Evolutionary conservation across 257 asterid species (phyloP), one percentile per base, ranked within the genome.

Genomic region (Dorcoceras hygrometricum): DNA sequence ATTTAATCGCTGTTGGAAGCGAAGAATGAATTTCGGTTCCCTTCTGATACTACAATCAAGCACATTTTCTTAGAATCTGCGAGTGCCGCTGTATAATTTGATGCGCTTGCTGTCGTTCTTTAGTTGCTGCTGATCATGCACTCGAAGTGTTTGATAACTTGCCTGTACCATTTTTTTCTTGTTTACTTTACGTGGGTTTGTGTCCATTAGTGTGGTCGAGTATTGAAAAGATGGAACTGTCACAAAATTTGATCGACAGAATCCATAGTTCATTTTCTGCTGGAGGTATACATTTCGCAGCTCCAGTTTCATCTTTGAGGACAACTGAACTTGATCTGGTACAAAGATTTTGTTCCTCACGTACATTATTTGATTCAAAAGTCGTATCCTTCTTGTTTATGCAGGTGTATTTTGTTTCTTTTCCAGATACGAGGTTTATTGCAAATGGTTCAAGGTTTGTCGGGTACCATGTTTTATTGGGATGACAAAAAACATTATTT

Each of bases 391-490:
- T 5, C 6, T 4, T 50, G 5, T 23, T 12, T 55, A 36, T 4
- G 20, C 25, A 12, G 12, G 28, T 59, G 68, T 11, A 14, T 11
- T 58, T 65, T 34, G 26, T 29, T 31, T 62, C 16, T 67, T 73
- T 10, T 26, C 7, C 23, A 91, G 99, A 96, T 90, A 54, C 85
- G 82, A 68, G 95, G 92, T 65, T 85, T 87, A 76, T 75, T 94
- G 90, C 99, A 88, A 78, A 87, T 86, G 80, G 67, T 87, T 62
- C 99, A 94, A 77, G 99, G 99, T 62, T 77, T 85, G 19, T 78
- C 97, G 27, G 82, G 91, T 75, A 77, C 80, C 25, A 57, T 88
- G 53, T 87, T 88, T 67, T 73, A 71, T 71, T 94, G 99, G 99
- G 89, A 94, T 39, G 76, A 67, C n/a, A 59, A 34, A 5, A 79